Evolutionary conservation across 129 eudicot species (phyloP).

Genomic region (Deinandra increscens): DNA sequence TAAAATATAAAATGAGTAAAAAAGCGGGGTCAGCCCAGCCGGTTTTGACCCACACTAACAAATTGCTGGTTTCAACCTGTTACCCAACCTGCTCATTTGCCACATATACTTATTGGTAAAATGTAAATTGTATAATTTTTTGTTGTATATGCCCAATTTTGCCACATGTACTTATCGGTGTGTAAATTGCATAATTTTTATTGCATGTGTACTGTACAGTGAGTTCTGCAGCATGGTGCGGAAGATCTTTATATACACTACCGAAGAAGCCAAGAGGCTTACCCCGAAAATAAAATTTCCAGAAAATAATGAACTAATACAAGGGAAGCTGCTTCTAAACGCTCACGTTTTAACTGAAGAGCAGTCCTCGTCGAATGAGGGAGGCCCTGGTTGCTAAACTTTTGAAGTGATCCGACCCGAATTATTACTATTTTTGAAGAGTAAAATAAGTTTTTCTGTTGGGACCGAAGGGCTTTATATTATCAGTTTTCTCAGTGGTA

Average conservation of each 20-base stretch:
- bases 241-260: conserved; percentile 78
- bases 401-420: not conserved
- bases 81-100: not conserved
- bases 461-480: conserved; percentile 16
- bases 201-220: conserved; percentile 43
- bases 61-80: not conserved
- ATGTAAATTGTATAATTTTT: conserved; percentile 17
- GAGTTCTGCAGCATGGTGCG: conserved; percentile 94
- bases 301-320: conserved; percentile 48
- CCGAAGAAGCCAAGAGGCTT: conserved; percentile 85
- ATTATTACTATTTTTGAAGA: not conserved
- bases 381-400: conserved; percentile 48
- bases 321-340: conserved; percentile 42
- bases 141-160: too few species aligned
- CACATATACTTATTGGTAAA: not conserved
- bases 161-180: not conserved
- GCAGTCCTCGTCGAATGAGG: conserved; percentile 72
- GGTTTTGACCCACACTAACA: not conserved
- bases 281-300: conserved; percentile 70
- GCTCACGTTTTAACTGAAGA: conserved; percentile 62
- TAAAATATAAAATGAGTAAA: not conserved
- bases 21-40: not conserved
- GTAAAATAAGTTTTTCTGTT: not conserved
- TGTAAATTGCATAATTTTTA: conserved; percentile 17
- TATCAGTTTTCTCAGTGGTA: conserved; percentile 13